Conservation (phyloP, 345 rosid species). For the Turnera subulata region DNA sequence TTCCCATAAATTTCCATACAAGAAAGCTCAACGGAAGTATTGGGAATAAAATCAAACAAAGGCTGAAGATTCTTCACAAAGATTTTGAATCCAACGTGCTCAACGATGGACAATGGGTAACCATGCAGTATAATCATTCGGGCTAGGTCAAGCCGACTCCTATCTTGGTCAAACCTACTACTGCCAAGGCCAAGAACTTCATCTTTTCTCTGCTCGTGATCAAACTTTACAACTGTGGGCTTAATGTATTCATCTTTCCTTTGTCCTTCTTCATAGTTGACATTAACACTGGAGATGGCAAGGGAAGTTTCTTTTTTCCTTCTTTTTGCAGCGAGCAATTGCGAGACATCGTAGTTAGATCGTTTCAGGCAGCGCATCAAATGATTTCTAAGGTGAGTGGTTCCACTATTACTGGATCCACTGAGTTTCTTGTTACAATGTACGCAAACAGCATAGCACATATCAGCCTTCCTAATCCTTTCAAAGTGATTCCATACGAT, state of each 20-base stretch:
- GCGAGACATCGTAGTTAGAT: constrained; percentile 81
- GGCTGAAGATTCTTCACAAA: constrained; percentile 94
- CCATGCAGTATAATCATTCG: constrained; percentile 87
- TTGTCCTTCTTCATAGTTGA: constrained; percentile 62
- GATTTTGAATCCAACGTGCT: constrained; percentile 80
- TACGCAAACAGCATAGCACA: constrained; percentile 81
- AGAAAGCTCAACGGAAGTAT: constrained; percentile 48
- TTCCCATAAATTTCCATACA: constrained; percentile 71
- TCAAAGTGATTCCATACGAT: constrained; percentile 95
- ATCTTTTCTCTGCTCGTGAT: constrained; percentile 68
- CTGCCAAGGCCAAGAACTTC: constrained; percentile 57
- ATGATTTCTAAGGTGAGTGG: constrained; percentile 92
- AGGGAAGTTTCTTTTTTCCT: constrained; percentile 67
- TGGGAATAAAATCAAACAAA: constrained; percentile 62
- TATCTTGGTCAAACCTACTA: constrained; percentile 73
- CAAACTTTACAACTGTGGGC: constrained; percentile 53
- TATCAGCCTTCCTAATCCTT: constrained; percentile 79
- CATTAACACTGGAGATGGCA: constrained; percentile 43
- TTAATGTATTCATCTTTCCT: constrained; percentile 65
- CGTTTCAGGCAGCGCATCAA: constrained; percentile 85
- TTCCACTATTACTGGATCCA: constrained; percentile 95
- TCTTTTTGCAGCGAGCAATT: constrained; percentile 67
- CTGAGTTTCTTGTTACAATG: constrained; percentile 91
- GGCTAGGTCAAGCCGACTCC: constrained; percentile 76
- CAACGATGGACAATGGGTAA: constrained; percentile 80